A percentile compares a stretch with the other conserved stretches of the same genome.
phyloP scores from a whole-genome alignment of 495 filamentous ascomycete genomes.

The Penicillium coprophilum region DNA sequence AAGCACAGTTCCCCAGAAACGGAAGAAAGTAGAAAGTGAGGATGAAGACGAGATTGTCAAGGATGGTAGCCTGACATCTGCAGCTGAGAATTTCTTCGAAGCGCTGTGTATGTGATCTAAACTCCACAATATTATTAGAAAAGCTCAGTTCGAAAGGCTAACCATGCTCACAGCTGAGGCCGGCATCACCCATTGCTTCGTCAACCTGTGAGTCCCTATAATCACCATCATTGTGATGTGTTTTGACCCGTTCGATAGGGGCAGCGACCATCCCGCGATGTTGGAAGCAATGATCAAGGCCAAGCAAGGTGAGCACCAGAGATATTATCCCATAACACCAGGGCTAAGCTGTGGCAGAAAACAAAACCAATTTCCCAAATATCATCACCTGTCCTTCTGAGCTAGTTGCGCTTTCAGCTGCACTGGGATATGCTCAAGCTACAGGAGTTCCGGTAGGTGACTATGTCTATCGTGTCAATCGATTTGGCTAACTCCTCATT shows the following conservation, averaged over 20 bases:
- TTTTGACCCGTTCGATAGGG: constrained; percentile 32
- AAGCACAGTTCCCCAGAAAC: background rate
- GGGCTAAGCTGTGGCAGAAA: constrained; percentile 19
- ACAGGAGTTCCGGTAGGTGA: constrained; percentile 60
- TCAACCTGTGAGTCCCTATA: constrained; percentile 21
- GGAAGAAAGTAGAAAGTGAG: background rate
- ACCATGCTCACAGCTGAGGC: constrained; percentile 19
- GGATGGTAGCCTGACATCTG: constrained; percentile 13
- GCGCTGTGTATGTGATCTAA: constrained; percentile 16
- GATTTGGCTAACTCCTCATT: background rate
- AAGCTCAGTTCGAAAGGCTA: background rate
- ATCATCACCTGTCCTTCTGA: constrained; percentile 91
- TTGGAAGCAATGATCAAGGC: constrained; percentile 90
- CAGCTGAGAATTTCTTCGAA: constrained; percentile 28
- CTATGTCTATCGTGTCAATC: background rate
- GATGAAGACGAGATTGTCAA: constrained; percentile 12
- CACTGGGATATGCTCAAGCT: constrained; percentile 82
- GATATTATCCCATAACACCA: too few relatives aligned
- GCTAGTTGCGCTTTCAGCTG: constrained; percentile 94
- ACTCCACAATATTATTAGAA: too few relatives aligned
- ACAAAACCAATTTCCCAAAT: constrained; percentile 62
- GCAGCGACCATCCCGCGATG: constrained; percentile 83
- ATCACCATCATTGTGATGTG: background rate
- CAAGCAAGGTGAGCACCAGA: constrained; percentile 34
- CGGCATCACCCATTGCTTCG: constrained; percentile 25